Base-by-base conservation (phyloP, 2,329 filamentous ascomycete species). In the Penicillium sp. region DNA sequence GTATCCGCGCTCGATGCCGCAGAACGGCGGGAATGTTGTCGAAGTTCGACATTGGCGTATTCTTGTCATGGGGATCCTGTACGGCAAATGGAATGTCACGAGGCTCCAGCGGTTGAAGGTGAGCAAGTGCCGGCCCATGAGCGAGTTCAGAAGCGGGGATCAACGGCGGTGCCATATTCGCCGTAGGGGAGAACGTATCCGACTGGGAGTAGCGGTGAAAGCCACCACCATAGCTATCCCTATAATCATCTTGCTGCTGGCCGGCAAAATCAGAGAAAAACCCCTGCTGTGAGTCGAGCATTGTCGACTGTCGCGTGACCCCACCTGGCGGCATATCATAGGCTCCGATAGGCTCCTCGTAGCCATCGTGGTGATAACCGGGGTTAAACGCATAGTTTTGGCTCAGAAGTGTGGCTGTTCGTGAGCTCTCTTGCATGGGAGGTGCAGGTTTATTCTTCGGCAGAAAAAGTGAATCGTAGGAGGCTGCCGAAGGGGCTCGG, bases 231-330 rank as follows among this genome's bases (percentile, higher is more conserved):
- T 95, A 95, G 49, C 87, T 75, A 69, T 84, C 74, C 75, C 77
- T 72, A 46, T 74, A 81, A 29, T 89, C 85, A 58, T 85, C 84
- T 57, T 83, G 81, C 71, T 96, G 91, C 66, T 95, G 87, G 21
- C 91, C 90, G 21, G 91, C 88, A 73, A 98, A 98, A 66, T 97
- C 93, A 10, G 87, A 91, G 66, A 98, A 98, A 69, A 88, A 97
- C 15, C 80, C 87, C 63, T 86, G 82, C 59, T 93, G 87, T 10
- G 88, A 85, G 63, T 96, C 90, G 50, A 94, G 74, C 81, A 97
- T 85, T 6, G 91, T 96, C 4, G 74, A 75, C 47, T 74, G 70
- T 53, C 72, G 64, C 39, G 73, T 73, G 33, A 59, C 60, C 53
- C 70, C 73, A 45, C 72, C 75, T 46, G 75, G 75, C 64, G 47